Conservation (phyloP, 345 rosid genomes). For the Toxicodendron radicans region DNA sequence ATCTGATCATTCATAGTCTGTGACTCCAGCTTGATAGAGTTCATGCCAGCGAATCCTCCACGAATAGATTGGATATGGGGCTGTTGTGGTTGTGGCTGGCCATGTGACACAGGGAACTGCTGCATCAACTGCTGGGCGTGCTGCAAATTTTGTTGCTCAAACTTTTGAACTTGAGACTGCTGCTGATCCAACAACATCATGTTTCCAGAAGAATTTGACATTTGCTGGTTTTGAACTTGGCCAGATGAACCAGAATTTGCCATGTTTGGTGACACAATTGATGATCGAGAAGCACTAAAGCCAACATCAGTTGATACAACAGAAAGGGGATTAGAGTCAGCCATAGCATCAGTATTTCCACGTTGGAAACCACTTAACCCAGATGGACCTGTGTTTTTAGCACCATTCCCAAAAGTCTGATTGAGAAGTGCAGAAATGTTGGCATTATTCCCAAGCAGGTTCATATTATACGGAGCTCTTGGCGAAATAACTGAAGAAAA, state of each 20-base stretch:
- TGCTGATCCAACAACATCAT: slow-evolving; percentile 68
- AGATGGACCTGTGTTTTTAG: slow-evolving; percentile 47
- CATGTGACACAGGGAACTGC: slow-evolving; percentile 53
- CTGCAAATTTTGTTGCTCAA: slow-evolving; percentile 70
- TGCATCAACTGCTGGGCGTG: slow-evolving; percentile 71
- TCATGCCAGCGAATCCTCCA: slow-evolving; percentile 60
- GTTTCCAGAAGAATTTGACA: slow-evolving; percentile 54
- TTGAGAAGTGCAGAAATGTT: slow-evolving; percentile 72
- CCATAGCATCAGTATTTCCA: slow-evolving; percentile 61
- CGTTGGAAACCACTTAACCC: slow-evolving; percentile 51
- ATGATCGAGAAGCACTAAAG: slow-evolving; percentile 56
- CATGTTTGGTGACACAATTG: slow-evolving; percentile 59
- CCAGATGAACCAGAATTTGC: slow-evolving; percentile 61
- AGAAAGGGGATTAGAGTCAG: slow-evolving; percentile 72
- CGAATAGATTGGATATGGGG: slow-evolving; percentile 52
- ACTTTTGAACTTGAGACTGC: slow-evolving; percentile 46
- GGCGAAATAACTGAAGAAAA: slow-evolving; percentile 66
- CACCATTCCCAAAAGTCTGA: slow-evolving; percentile 85
- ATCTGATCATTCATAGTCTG: slow-evolving; percentile 65
- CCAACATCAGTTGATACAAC: slow-evolving; percentile 62
- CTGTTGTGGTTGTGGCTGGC: slow-evolving; percentile 63
- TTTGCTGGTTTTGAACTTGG: slow-evolving; percentile 80
- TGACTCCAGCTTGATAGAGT: slow-evolving; percentile 80
- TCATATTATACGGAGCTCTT: slow-evolving; percentile 70
- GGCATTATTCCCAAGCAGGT: slow-evolving; percentile 74